These are phyloP conservation scores for Lodderomyces parapsilosis DNA, from an alignment of 1,139 yeast genomes.

Conservation along the genomic window DNA sequence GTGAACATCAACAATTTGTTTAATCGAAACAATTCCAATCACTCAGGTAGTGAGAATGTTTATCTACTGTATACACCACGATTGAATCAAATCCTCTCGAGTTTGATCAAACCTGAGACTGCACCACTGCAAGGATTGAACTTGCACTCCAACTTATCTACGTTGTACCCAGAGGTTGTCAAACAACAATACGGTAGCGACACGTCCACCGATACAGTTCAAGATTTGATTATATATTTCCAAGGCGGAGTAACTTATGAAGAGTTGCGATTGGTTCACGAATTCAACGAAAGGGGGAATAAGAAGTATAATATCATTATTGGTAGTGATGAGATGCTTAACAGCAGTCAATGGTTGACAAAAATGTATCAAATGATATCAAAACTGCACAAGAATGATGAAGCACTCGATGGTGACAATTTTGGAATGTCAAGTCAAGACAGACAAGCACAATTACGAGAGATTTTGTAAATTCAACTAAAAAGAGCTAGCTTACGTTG, in stretches of 20 bases:
- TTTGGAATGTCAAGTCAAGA: constrained; percentile 8
- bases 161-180: constrained; percentile 42
- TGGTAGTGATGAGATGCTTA: constrained; percentile 76
- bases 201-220: constrained; percentile 36
- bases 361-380: constrained; percentile 21
- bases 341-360: constrained; percentile 35
- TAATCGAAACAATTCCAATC: constrained; percentile 19
- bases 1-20: constrained; percentile 27
- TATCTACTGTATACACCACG: constrained; percentile 76
- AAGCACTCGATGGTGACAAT: not conserved
- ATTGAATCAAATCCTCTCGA: constrained; percentile 45
- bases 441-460: constrained; percentile 25
- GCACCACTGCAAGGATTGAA: constrained; percentile 9
- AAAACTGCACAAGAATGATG: constrained; percentile 13
- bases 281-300: constrained; percentile 54
- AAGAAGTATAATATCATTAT: constrained; percentile 51
- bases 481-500: no score
- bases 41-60: constrained; percentile 42
- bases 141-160: constrained; percentile 22
- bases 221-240: constrained; percentile 76
- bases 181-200: constrained; percentile 31
- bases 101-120: constrained; percentile 18
- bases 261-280: constrained; percentile 80
- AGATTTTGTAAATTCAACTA: constrained; percentile 18
- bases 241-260: constrained; percentile 93